Conservation (phyloP, 441 rosid species). For the Adansonia madagascariensis region DNA sequence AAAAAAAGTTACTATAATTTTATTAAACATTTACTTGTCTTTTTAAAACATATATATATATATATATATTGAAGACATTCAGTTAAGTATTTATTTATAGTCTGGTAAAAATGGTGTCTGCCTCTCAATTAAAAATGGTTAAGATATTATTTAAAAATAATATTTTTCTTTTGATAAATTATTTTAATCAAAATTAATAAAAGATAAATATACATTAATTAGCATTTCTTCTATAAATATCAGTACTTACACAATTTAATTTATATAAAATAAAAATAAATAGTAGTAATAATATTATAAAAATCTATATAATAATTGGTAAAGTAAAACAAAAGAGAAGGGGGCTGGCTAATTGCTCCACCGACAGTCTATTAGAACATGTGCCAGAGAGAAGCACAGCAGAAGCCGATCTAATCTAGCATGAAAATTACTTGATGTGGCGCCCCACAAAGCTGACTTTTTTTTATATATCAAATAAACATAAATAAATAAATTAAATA, state of each 20-base stretch:
- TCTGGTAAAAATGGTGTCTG: neutral
- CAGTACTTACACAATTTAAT: neutral
- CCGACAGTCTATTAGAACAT: slow-evolving; percentile 40
- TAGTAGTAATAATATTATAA: too few relatives aligned
- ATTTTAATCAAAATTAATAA: too few relatives aligned
- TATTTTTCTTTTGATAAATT: too few relatives aligned
- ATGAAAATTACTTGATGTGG: slow-evolving; percentile 24
- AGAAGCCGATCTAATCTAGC: slow-evolving; percentile 14
- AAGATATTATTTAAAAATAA: neutral
- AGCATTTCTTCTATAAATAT: too few relatives aligned
- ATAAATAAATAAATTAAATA: neutral
- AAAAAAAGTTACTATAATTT: too few relatives aligned
- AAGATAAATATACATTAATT: too few relatives aligned
- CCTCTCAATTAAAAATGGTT: neutral
- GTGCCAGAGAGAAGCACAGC: slow-evolving; percentile 31
- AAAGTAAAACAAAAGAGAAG: neutral
- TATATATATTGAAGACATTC: too few relatives aligned
- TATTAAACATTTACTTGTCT: too few relatives aligned
- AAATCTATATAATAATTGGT: neutral
- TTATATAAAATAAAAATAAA: too few relatives aligned
- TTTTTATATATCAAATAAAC: neutral
- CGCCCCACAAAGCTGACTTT: neutral
- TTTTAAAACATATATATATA: too few relatives aligned
- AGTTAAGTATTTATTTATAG: too few relatives aligned
- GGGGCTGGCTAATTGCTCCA: slow-evolving; percentile 29